Evolutionary conservation across 2,329 filamentous ascomycete species (phyloP).

Genomic region (Trichoderma sp.): DNA sequence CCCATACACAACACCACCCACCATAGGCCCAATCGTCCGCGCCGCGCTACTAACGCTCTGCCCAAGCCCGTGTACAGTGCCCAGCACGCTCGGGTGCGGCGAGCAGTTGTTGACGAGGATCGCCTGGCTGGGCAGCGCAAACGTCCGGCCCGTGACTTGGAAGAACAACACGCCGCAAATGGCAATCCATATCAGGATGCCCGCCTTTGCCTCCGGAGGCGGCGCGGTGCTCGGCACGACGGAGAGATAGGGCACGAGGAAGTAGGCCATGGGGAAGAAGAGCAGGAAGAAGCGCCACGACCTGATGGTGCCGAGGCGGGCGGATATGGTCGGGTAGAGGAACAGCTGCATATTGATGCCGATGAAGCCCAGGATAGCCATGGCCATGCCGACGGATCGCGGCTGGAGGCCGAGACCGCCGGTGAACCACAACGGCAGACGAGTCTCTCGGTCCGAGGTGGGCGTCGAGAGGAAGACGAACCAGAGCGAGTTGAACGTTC

Average conservation of each 20-base stretch:
- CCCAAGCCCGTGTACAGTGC: slow-evolving; percentile 52
- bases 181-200: slow-evolving; percentile 62
- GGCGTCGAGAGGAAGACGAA: slow-evolving; percentile 77
- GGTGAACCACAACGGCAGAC: slow-evolving; percentile 63
- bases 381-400: slow-evolving; percentile 71
- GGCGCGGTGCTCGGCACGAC: slow-evolving; percentile 60
- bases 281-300: slow-evolving; percentile 70
- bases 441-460: slow-evolving; percentile 40
- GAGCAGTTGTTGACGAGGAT: slow-evolving; percentile 53
- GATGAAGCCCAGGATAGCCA: slow-evolving; percentile 73
- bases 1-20: slow-evolving; percentile 64
- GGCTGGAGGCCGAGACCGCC: slow-evolving; percentile 76
- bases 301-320: slow-evolving; percentile 65
- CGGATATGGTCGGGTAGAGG: slow-evolving; percentile 68
- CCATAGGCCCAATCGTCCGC: slow-evolving; percentile 60
- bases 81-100: slow-evolving; percentile 50
- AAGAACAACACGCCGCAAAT: slow-evolving; percentile 63
- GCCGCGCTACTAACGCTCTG: slow-evolving; percentile 62
- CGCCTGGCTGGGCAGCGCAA: slow-evolving; percentile 52
- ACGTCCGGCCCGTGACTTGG: slow-evolving; percentile 68
- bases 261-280: slow-evolving; percentile 71
- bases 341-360: slow-evolving; percentile 65
- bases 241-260: slow-evolving; percentile 69
- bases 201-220: slow-evolving; percentile 54
- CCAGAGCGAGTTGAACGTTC: slow-evolving; percentile 74